Percentiles rank a stretch among this genome's conserved stretches.
phyloP scores from a whole-genome alignment of 495 filamentous ascomycete species.

The Coniosporium apollinis region DNA sequence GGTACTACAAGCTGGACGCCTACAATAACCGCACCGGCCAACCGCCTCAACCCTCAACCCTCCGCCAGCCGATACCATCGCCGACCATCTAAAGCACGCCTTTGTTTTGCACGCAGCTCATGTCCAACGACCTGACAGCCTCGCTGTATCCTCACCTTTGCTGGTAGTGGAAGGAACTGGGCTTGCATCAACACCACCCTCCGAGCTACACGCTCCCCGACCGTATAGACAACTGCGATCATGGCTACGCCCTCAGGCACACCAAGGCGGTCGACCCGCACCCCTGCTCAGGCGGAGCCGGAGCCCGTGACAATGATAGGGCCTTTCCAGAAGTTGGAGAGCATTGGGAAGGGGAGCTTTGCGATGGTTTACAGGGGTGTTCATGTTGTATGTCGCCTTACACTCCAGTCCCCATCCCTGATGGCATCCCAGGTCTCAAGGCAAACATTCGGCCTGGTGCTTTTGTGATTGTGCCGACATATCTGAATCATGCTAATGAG shows the following conservation, averaged over 20 bases:
- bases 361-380: constrained; percentile 79
- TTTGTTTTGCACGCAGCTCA: constrained; percentile 10
- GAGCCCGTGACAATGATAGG: constrained; percentile 49
- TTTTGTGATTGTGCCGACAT: neutral
- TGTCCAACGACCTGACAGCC: constrained; percentile 30
- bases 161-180: constrained; percentile 22
- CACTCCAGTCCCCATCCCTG: neutral
- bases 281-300: constrained; percentile 24
- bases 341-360: constrained; percentile 93
- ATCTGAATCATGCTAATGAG: constrained; percentile 1
- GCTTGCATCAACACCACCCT: no score
- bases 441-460: no score
- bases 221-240: constrained; percentile 7
- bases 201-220: neutral
- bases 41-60: neutral
- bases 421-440: no score
- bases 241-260: constrained; percentile 27
- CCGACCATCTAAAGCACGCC: neutral
- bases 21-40: neutral
- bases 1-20: neutral
- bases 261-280: constrained; percentile 28
- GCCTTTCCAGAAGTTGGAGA: constrained; percentile 55
- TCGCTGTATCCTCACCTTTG: constrained; percentile 29
- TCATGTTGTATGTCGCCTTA: constrained; percentile 41
- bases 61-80: neutral